Percentiles rank a stretch among this genome's conserved stretches.
Evolutionary conservation across 768 basidiomycete species (phyloP).

Genomic region (Tulasnella calospora): DNA sequence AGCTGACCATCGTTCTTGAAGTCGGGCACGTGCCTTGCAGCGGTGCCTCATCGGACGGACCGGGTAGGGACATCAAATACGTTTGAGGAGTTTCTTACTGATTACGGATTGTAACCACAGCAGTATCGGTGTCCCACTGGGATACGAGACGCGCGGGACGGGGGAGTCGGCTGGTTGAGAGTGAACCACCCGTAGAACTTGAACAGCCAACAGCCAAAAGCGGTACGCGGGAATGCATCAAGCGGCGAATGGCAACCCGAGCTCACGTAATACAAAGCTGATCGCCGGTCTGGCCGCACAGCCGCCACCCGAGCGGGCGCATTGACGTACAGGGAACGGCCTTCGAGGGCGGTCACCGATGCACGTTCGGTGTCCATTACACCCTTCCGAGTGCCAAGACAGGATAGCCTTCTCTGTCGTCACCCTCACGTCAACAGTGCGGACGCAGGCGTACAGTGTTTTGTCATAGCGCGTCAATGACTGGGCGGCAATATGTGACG

Average conservation of each 20-base stretch:
- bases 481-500: no score
- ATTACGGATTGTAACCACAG: background rate
- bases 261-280: background rate
- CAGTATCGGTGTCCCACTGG: background rate
- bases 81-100: background rate
- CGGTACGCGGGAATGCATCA: background rate
- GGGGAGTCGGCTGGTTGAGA: background rate
- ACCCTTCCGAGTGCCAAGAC: no score
- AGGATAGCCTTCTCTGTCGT: no score
- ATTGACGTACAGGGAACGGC: no score
- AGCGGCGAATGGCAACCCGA: background rate
- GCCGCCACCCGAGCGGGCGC: no score
- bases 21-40: background rate
- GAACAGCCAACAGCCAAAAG: background rate
- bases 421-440: no score
- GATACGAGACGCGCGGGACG: background rate
- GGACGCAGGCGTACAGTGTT: no score
- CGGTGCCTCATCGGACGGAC: background rate
- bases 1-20: background rate
- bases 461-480: no score
- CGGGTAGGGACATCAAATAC: background rate
- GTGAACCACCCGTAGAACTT: background rate
- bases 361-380: no score
- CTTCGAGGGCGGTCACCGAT: no score
- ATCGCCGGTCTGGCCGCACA: no score